Conservation (phyloP, 805 yeast genomes). For the Wickerhamiella kurtzmanii region DNA sequence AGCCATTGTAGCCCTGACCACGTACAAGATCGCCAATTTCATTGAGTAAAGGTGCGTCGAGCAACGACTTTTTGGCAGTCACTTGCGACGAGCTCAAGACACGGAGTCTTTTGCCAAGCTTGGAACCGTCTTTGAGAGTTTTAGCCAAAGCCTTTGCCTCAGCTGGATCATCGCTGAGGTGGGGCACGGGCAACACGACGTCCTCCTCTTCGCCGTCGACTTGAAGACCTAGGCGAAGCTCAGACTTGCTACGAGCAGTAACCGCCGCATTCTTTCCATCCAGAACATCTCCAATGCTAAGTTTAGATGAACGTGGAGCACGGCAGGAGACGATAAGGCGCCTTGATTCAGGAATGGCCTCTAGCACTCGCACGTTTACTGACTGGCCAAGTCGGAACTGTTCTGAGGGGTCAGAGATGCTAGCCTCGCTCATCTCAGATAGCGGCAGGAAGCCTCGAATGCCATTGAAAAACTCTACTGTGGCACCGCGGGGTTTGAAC, state of each 20-base stretch:
- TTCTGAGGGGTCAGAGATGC: slow-evolving; percentile 62
- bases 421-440: slow-evolving; percentile 80
- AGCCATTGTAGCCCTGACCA: slow-evolving; percentile 51
- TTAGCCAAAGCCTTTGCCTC: slow-evolving; percentile 70
- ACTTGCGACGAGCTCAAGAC: slow-evolving; percentile 47
- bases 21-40: slow-evolving; percentile 43
- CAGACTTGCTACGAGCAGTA: slow-evolving; percentile 63
- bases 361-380: slow-evolving; percentile 51
- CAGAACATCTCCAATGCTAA: slow-evolving; percentile 5
- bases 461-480: slow-evolving; percentile 70
- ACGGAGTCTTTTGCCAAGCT: slow-evolving; percentile 36
- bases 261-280: slow-evolving; percentile 24
- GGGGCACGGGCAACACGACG: slow-evolving; percentile 50
- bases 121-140: slow-evolving; percentile 47
- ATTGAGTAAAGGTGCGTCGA: slow-evolving; percentile 50
- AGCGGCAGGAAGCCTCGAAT: slow-evolving; percentile 72
- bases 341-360: slow-evolving; percentile 38
- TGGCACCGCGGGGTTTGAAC: slow-evolving; percentile 63
- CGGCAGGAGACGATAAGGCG: slow-evolving; percentile 64
- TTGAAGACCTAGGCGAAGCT: slow-evolving; percentile 48
- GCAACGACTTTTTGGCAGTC: slow-evolving; percentile 52
- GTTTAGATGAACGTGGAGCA: background rate
- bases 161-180: slow-evolving; percentile 45
- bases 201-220: slow-evolving; percentile 32
- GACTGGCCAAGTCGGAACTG: slow-evolving; percentile 77